Percentiles rank a stretch among this genome's conserved stretches.
Conservation (phyloP, 2,329 filamentous ascomycete species). For the Helotiales sp. region DNA sequence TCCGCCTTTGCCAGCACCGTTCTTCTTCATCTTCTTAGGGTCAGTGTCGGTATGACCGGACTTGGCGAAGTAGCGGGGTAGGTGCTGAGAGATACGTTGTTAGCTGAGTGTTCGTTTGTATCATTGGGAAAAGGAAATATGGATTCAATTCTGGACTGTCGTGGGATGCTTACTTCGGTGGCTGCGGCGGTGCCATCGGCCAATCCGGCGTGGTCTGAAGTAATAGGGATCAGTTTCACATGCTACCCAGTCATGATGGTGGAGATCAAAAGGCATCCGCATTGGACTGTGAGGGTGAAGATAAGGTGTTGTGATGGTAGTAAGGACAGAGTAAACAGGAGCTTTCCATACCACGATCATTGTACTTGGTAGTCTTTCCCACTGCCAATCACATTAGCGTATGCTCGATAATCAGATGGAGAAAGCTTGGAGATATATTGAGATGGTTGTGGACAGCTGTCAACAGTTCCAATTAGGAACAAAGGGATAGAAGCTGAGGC, state of each 20-base stretch:
- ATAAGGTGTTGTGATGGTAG: not conserved
- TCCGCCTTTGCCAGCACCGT: slow-evolving; percentile 88
- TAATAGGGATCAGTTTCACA: not conserved
- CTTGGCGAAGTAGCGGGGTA: slow-evolving; percentile 94
- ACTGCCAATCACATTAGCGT: slow-evolving; percentile 53
- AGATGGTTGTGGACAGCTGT: slow-evolving; percentile 8
- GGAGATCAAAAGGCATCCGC: not conserved
- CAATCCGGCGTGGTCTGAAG: slow-evolving; percentile 70
- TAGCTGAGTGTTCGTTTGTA: slow-evolving; percentile 8
- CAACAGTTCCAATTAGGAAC: not conserved
- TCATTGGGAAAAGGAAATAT: not conserved
- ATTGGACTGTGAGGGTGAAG: not conserved
- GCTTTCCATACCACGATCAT: slow-evolving; percentile 61
- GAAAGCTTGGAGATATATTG: slow-evolving; percentile 9
- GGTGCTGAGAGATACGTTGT: slow-evolving; percentile 50
- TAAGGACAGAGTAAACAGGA: not conserved
- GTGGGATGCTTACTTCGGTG: slow-evolving; percentile 35
- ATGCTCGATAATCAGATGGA: not conserved
- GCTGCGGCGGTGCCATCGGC: slow-evolving; percentile 62
- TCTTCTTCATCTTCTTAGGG: slow-evolving; percentile 96
- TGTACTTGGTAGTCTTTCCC: slow-evolving; percentile 97
- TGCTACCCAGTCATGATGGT: not conserved
- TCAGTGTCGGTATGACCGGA: slow-evolving; percentile 76
- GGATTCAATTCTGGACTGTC: not conserved
- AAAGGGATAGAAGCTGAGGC: slow-evolving; percentile 15